Conservation (phyloP, 2,329 filamentous ascomycete species). For the Colletotrichum trifolii region DNA sequence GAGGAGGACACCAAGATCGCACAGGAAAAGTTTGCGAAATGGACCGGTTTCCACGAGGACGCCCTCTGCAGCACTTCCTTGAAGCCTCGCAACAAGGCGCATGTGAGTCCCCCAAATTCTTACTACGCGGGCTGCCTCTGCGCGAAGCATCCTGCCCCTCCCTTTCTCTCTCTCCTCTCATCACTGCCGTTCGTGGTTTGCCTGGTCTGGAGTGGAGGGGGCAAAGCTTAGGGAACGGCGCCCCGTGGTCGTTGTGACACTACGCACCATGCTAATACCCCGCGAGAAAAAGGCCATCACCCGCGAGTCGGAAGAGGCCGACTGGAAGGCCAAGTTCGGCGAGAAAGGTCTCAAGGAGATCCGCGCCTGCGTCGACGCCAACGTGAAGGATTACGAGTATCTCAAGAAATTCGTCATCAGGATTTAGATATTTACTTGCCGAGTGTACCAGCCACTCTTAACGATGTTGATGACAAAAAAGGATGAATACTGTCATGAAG, state of each 20-base stretch:
- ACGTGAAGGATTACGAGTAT: conserved; percentile 82
- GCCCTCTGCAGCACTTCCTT: conserved; percentile 85
- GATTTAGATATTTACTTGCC: conserved; percentile 50
- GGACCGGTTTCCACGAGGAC: conserved; percentile 97
- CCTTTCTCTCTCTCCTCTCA: conserved; percentile 14
- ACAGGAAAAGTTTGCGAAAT: conserved; percentile 87
- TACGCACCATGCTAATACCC: conserved; percentile 30
- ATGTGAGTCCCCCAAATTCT: conserved; percentile 57
- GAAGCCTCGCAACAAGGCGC: conserved; percentile 73
- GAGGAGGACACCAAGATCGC: conserved; percentile 80
- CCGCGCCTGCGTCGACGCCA: conserved; percentile 75
- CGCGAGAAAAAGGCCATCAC: conserved; percentile 68
- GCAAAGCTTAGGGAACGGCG: conserved; percentile 2
- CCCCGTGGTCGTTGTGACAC: conserved; percentile 9
- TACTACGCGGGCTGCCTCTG: conserved; percentile 5
- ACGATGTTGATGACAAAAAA: conserved; percentile 33
- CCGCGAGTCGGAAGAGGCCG: conserved; percentile 73
- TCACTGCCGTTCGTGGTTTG: conserved; percentile 24
- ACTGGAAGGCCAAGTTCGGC: conserved; percentile 82
- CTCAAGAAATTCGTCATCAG: conserved; percentile 81
- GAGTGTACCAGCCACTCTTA: not conserved
- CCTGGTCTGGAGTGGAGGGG: not conserved
- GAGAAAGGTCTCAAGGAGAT: conserved; percentile 77
- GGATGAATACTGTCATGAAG: conserved; percentile 14
- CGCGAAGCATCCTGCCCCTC: conserved; percentile 8